Evolutionary conservation across 139 green algal species (phyloP).

Genomic region (Chlamydomonas sphaeroides): DNA sequence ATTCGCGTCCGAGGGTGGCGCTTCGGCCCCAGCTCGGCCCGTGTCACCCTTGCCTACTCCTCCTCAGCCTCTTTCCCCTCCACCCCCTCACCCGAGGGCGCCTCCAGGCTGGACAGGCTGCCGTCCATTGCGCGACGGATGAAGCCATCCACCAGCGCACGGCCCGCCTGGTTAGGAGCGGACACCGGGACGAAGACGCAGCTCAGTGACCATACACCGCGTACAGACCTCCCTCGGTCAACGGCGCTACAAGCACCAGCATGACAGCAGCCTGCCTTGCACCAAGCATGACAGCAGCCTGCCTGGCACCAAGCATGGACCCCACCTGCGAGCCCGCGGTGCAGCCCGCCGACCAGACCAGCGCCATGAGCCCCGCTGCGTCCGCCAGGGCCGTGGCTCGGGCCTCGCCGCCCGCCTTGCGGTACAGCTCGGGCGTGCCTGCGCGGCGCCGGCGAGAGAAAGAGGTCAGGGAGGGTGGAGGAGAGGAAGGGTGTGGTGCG

Average conservation of each 20-base stretch:
- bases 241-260: too few species aligned
- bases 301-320: too few species aligned
- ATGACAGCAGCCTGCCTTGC: too few species aligned
- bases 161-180: conserved; percentile 42
- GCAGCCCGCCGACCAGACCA: conserved; percentile 62
- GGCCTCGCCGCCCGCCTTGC: conserved; percentile 9
- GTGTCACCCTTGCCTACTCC: too few species aligned
- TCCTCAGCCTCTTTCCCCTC: too few species aligned
- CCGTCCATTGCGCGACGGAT: conserved; percentile 43
- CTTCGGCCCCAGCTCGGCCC: too few species aligned
- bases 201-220: not conserved
- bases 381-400: conserved; percentile 45
- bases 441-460: not conserved
- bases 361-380: conserved; percentile 63
- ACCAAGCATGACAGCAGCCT: too few species aligned
- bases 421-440: conserved; percentile 41
- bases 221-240: too few species aligned
- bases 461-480: too few species aligned
- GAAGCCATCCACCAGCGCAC: conserved; percentile 57
- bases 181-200: too few species aligned
- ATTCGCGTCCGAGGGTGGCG: too few species aligned
- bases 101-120: conserved; percentile 42
- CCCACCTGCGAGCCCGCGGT: conserved; percentile 45
- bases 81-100: conserved; percentile 38
- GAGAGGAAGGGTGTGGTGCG: too few species aligned